phyloP scores from a whole-genome alignment of 2,329 filamentous ascomycete genomes.

The Huntiella savannae region DNA sequence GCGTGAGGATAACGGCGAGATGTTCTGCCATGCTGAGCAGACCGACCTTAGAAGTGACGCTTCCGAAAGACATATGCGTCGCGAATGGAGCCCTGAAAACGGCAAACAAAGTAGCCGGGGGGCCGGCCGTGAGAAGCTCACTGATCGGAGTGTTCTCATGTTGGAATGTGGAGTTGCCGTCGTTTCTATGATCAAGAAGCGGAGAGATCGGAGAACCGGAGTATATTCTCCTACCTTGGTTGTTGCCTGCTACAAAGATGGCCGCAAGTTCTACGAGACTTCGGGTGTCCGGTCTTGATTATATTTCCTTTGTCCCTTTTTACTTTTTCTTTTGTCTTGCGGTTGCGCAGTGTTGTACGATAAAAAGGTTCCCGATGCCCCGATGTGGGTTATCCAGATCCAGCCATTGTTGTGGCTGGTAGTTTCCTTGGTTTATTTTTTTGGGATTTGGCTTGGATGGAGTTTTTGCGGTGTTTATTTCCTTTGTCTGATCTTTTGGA shows the following conservation, averaged over 20 bases:
- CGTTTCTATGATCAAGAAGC: conserved; percentile 10
- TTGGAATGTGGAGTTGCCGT: conserved; percentile 9
- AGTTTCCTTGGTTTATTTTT: not conserved
- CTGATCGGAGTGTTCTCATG: conserved; percentile 8
- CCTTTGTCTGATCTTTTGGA: conserved; percentile 1
- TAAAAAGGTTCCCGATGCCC: not conserved
- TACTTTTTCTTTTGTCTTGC: conserved; percentile 1
- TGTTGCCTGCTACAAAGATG: conserved; percentile 9
- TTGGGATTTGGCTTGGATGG: not conserved
- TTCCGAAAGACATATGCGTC: conserved; percentile 1
- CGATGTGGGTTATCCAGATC: not conserved
- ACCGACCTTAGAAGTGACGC: conserved; percentile 3
- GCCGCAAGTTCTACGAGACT: conserved; percentile 9
- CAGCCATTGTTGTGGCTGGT: not conserved
- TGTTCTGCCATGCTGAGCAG: conserved; percentile 8
- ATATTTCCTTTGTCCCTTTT: not conserved
- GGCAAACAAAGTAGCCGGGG: not conserved
- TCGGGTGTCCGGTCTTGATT: conserved; percentile 1
- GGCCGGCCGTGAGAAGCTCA: not conserved
- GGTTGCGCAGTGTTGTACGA: not conserved
- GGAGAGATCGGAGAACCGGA: conserved; percentile 4
- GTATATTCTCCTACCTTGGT: conserved; percentile 6
- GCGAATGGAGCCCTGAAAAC: conserved; percentile 8
- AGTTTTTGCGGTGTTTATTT: conserved; percentile 1
- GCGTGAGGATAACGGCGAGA: not conserved